Percentiles rank a stretch among this genome's conserved stretches.
Evolutionary conservation across 177 flowering plant genomes (phyloP).

Genomic region (Telopea speciosissima): DNA sequence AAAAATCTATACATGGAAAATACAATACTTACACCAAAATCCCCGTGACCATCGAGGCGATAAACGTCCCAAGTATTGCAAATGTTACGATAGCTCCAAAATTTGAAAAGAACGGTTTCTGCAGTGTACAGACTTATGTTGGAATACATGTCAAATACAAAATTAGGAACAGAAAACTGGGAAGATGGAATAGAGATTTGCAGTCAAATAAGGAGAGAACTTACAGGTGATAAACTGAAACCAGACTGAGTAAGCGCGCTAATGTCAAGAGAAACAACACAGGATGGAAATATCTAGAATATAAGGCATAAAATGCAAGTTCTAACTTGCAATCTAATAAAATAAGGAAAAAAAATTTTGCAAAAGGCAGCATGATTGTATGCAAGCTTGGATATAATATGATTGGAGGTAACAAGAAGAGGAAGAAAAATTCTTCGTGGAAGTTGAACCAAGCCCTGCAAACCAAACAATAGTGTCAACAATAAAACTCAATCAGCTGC

Average conservation of each 20-base stretch:
- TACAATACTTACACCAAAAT: slow-evolving; percentile 66
- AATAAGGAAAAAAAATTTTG: background rate
- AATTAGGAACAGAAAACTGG: background rate
- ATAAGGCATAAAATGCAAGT: background rate
- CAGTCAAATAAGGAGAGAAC: slow-evolving; percentile 20
- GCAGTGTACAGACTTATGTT: slow-evolving; percentile 14
- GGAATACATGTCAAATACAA: background rate
- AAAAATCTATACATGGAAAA: background rate
- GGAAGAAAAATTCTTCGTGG: slow-evolving; percentile 97
- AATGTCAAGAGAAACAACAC: slow-evolving; percentile 54
- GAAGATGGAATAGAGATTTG: background rate
- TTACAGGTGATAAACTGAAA: slow-evolving; percentile 90
- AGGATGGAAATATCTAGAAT: background rate
- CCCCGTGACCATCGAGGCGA: slow-evolving; percentile 85
- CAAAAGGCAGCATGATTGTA: background rate
- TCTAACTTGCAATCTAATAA: background rate
- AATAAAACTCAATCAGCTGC: background rate
- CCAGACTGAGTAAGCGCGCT: slow-evolving; percentile 77
- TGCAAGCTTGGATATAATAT: slow-evolving; percentile 83
- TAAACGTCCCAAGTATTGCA: slow-evolving; percentile 89
- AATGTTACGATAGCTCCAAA: slow-evolving; percentile 98
- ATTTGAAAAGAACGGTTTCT: slow-evolving; percentile 98
- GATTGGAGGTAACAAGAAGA: slow-evolving; percentile 91
- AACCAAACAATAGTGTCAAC: slow-evolving; percentile 4
- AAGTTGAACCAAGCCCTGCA: slow-evolving; percentile 97